Evolutionary conservation across 2,329 filamentous ascomycete species (phyloP).

Genomic region (Mycosphaerelloides madeirae): DNA sequence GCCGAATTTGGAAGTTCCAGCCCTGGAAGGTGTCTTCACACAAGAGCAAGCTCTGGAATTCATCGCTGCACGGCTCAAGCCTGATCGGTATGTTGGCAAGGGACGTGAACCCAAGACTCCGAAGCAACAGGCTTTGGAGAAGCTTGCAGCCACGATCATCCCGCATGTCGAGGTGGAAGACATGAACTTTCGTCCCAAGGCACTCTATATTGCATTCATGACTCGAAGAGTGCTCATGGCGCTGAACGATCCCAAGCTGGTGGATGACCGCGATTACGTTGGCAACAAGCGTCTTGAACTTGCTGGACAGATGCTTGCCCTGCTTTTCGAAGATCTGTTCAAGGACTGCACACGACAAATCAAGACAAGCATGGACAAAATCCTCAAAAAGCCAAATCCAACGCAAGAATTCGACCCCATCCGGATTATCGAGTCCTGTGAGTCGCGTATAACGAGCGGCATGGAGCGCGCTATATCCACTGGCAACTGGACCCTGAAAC

Average conservation of each 20-base stretch:
- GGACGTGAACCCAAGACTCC: slow-evolving; percentile 62
- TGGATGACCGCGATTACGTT: slow-evolving; percentile 96
- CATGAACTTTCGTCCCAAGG: slow-evolving; percentile 94
- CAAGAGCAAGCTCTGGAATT: slow-evolving; percentile 95
- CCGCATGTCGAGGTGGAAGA: slow-evolving; percentile 89
- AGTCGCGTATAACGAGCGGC: slow-evolving; percentile 81
- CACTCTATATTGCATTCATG: slow-evolving; percentile 95
- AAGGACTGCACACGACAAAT: slow-evolving; percentile 88
- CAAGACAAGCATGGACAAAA: slow-evolving; percentile 91
- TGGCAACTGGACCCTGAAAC: slow-evolving; percentile 95
- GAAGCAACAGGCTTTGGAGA: slow-evolving; percentile 87
- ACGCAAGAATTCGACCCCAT: slow-evolving; percentile 84
- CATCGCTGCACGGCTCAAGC: slow-evolving; percentile 80
- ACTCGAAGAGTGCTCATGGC: slow-evolving; percentile 93
- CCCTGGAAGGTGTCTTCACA: slow-evolving; percentile 77
- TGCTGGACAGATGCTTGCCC: slow-evolving; percentile 86
- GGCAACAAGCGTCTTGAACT: slow-evolving; percentile 95
- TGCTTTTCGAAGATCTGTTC: slow-evolving; percentile 96
- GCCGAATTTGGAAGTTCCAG: slow-evolving; percentile 89
- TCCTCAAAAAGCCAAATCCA: slow-evolving; percentile 86
- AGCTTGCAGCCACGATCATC: slow-evolving; percentile 85
- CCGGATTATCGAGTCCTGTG: slow-evolving; percentile 76
- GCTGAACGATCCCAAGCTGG: slow-evolving; percentile 77
- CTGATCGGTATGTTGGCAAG: slow-evolving; percentile 60
- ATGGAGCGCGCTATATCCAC: slow-evolving; percentile 96